Conservation (phyloP, 169 alveolate species). For the Eimeria zaria region DNA sequence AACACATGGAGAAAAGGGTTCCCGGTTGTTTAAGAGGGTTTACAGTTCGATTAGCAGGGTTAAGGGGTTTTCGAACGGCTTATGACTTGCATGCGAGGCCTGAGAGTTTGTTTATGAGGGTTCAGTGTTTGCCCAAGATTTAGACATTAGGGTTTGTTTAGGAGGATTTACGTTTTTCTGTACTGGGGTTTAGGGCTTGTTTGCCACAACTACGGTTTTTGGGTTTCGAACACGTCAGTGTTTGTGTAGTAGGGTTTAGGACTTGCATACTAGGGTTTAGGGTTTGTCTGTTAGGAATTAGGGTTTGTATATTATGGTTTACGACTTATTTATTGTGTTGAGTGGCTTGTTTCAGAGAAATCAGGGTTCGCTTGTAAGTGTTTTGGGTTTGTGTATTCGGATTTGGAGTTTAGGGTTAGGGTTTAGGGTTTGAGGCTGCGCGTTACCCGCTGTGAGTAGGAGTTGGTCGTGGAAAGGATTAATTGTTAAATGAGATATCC, state of each 20-base stretch:
- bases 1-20: not conserved
- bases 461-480: constrained; percentile 96
- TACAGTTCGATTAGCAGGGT: too few relatives aligned
- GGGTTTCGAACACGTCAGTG: not conserved
- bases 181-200: not conserved
- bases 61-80: too few relatives aligned
- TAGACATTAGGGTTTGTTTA: too few relatives aligned
- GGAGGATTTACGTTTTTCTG: not conserved
- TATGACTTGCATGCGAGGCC: too few relatives aligned
- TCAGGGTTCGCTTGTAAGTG: not conserved
- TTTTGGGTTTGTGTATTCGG: not conserved
- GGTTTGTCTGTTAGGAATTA: not conserved
- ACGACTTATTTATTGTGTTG: too few relatives aligned
- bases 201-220: not conserved
- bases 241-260: not conserved
- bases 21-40: too few relatives aligned
- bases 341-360: not conserved
- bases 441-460: constrained; percentile 93
- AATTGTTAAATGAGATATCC: constrained; percentile 92
- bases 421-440: not conserved
- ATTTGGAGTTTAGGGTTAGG: not conserved
- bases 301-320: not conserved
- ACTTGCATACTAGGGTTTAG: not conserved
- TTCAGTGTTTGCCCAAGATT: too few relatives aligned
- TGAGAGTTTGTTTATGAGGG: too few relatives aligned